Percentiles rank a stretch among this genome's conserved stretches.
phyloP scores from a whole-genome alignment of 495 filamentous ascomycete genomes.

The Xylaria bambusicola region DNA sequence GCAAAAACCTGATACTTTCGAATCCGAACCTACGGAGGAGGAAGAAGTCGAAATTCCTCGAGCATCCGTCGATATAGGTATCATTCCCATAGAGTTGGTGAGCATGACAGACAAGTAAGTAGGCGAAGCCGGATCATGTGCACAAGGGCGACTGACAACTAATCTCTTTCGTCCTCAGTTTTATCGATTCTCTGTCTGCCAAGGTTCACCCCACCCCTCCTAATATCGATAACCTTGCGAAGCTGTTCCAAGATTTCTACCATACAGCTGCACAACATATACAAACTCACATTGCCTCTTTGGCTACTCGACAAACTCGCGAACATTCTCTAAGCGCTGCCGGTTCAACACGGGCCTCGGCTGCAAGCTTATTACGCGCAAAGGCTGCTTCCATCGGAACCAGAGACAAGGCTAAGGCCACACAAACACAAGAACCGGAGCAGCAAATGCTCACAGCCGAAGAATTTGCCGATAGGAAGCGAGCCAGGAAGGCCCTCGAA shows the following conservation, averaged over 20 bases:
- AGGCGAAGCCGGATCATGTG: slow-evolving; percentile 15
- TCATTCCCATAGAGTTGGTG: slow-evolving; percentile 88
- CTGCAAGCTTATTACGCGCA: slow-evolving; percentile 51
- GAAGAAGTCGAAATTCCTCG: slow-evolving; percentile 55
- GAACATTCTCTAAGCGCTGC: slow-evolving; percentile 56
- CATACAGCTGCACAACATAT: slow-evolving; percentile 78
- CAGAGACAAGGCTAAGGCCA: slow-evolving; percentile 42
- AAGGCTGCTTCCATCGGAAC: slow-evolving; percentile 54
- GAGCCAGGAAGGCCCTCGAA: slow-evolving; percentile 74
- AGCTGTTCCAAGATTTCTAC: slow-evolving; percentile 96
- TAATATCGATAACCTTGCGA: slow-evolving; percentile 77
- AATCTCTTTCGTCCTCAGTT: slow-evolving; percentile 53
- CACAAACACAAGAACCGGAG: slow-evolving; percentile 48
- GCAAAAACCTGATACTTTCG: slow-evolving; percentile 47
- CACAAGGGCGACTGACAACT: background rate
- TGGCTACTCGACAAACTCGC: slow-evolving; percentile 73
- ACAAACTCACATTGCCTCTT: slow-evolving; percentile 78
- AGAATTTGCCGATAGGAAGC: slow-evolving; percentile 78
- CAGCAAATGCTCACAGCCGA: slow-evolving; percentile 91
- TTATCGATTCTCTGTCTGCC: slow-evolving; percentile 86
- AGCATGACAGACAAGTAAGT: slow-evolving; percentile 82
- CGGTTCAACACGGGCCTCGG: slow-evolving; percentile 52
- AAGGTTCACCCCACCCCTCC: slow-evolving; percentile 85
- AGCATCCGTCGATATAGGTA: slow-evolving; percentile 68
- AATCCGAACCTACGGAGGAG: slow-evolving; percentile 40